Conservation (phyloP, 106 monocot genomes). For the Platanthera zijinensis region DNA sequence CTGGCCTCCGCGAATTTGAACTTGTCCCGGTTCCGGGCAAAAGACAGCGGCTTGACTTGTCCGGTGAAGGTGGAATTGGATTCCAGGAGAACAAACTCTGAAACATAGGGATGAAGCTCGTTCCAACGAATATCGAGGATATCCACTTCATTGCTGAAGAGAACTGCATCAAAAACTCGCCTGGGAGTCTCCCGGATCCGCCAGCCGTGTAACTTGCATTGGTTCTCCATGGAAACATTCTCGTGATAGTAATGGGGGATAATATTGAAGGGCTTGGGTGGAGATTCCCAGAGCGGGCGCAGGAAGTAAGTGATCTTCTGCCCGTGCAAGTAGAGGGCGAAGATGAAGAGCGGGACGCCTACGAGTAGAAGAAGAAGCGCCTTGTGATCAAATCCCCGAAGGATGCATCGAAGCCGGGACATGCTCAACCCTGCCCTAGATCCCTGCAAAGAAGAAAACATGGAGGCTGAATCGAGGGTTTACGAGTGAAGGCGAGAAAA, state of each 20-base stretch:
- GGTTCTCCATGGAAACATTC: conserved; percentile 58
- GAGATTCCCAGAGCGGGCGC: conserved; percentile 71
- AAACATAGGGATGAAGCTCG: conserved; percentile 73
- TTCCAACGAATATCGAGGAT: conserved; percentile 81
- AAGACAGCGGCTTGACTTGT: conserved; percentile 51
- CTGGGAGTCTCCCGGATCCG: conserved; percentile 61
- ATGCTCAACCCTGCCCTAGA: conserved; percentile 47
- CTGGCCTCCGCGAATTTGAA: conserved; percentile 56
- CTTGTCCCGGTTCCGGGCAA: conserved; percentile 34
- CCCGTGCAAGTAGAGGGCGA: conserved; percentile 54
- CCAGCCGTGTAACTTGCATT: conserved; percentile 86
- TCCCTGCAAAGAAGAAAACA: conserved; percentile 26
- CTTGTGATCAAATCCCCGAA: conserved; percentile 61
- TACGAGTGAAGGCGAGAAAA: background rate
- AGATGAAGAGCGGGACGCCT: conserved; percentile 39
- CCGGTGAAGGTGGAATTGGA: conserved; percentile 96
- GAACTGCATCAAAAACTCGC: conserved; percentile 85
- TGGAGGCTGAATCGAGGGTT: conserved; percentile 1
- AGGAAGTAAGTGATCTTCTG: conserved; percentile 90
- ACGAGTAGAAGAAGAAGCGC: conserved; percentile 46
- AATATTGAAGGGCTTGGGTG: conserved; percentile 66
- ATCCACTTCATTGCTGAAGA: conserved; percentile 91
- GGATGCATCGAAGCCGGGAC: conserved; percentile 52
- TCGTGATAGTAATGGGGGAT: conserved; percentile 85
- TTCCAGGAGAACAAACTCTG: conserved; percentile 81